These are phyloP conservation scores for Wickerhamiella australiensis DNA, from an alignment of 805 yeast species.

Conservation along the genomic window DNA sequence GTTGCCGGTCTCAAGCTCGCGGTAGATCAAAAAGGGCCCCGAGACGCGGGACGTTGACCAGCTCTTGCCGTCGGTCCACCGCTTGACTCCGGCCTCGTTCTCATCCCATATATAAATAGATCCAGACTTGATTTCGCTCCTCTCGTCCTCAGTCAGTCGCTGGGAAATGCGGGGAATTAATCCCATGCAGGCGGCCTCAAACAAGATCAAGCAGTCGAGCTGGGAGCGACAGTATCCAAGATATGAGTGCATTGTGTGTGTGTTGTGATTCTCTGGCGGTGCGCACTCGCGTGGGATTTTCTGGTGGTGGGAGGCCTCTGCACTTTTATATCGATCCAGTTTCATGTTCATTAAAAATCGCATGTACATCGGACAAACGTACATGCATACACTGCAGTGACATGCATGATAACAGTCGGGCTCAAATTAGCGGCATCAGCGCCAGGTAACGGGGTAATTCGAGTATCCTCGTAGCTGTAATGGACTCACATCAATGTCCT, in stretches of 20 bases:
- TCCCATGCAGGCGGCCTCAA: conserved; percentile 52
- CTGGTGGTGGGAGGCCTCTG: background rate
- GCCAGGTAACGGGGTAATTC: background rate
- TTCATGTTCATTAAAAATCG: conserved; percentile 10
- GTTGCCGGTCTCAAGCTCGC: conserved; percentile 41
- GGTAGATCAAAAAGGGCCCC: conserved; percentile 50
- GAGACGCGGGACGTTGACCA: conserved; percentile 66
- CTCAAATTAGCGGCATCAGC: background rate
- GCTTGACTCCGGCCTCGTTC: conserved; percentile 52
- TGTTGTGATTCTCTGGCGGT: background rate
- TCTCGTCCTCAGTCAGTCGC: conserved; percentile 45
- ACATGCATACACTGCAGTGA: conserved; percentile 5
- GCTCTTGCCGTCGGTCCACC: conserved; percentile 69
- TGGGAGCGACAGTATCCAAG: conserved; percentile 46
- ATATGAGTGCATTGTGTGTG: conserved; percentile 41
- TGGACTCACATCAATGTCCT: too few relatives aligned
- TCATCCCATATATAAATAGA: conserved; percentile 64
- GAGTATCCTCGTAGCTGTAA: too few relatives aligned
- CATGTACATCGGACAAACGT: conserved; percentile 7
- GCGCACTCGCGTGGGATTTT: background rate
- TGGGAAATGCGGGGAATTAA: conserved; percentile 47
- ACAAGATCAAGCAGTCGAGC: conserved; percentile 48
- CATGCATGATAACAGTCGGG: background rate
- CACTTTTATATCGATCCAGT: conserved; percentile 9
- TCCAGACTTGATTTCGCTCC: conserved; percentile 43